phyloP scores from a whole-genome alignment of 345 rosid species.

The Brassica cretica region DNA sequence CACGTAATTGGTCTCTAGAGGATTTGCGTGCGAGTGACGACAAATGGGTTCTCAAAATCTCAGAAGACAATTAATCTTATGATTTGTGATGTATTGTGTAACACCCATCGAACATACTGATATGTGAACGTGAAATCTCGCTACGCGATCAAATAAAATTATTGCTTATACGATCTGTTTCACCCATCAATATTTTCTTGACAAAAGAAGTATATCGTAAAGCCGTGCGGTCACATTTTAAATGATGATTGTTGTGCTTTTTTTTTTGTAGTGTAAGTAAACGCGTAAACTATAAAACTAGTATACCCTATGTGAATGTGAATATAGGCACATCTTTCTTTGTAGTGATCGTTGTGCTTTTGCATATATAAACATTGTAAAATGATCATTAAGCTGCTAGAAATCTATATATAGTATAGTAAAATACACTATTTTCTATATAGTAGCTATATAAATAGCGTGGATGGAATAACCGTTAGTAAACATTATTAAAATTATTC shows the following conservation, averaged over 20 bases:
- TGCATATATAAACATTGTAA: background rate
- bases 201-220: background rate
- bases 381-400: background rate
- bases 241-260: background rate
- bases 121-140: constrained; percentile 20
- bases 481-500: too few relatives aligned
- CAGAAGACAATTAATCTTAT: constrained; percentile 1
- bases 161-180: background rate
- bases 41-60: background rate
- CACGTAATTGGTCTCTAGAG: constrained; percentile 18
- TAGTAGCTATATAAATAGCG: too few relatives aligned
- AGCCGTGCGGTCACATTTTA: background rate
- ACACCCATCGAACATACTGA: background rate
- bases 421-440: too few relatives aligned
- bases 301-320: background rate
- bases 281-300: constrained; percentile 6
- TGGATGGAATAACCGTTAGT: too few relatives aligned
- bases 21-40: constrained; percentile 16
- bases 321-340: background rate
- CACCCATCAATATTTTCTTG: constrained; percentile 1
- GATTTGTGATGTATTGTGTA: constrained; percentile 6
- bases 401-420: too few relatives aligned
- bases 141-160: constrained; percentile 3
- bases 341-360: background rate
- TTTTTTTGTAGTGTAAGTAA: constrained; percentile 11